These are phyloP conservation scores for Akanthomyces lecanii DNA, from an alignment of 2,329 filamentous ascomycete species.

Conservation along the genomic window DNA sequence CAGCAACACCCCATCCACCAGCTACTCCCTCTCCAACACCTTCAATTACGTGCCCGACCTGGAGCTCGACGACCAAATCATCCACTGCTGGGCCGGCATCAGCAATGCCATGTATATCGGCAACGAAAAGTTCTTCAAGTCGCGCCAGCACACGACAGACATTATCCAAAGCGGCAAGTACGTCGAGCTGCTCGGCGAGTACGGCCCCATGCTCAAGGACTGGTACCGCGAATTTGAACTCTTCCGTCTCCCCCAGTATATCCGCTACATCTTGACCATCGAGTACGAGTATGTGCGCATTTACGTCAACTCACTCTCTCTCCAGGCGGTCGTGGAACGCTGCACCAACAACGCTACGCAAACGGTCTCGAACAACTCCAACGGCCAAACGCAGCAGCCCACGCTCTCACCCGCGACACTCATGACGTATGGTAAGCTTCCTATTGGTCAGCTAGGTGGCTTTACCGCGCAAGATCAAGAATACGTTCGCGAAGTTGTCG, in stretches of 20 bases:
- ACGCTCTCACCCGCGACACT: conserved; percentile 60
- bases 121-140: conserved; percentile 84
- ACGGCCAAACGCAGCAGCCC: conserved; percentile 28
- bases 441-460: conserved; percentile 59
- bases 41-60: conserved; percentile 66
- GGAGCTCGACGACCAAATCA: conserved; percentile 64
- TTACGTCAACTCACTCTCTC: conserved; percentile 87
- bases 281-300: conserved; percentile 95
- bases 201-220: conserved; percentile 70
- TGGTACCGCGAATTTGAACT: conserved; percentile 82
- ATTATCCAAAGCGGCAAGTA: conserved; percentile 86
- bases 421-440: conserved; percentile 60
- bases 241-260: conserved; percentile 63
- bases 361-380: conserved; percentile 33
- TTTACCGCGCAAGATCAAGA: conserved; percentile 65
- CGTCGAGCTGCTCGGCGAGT: conserved; percentile 72
- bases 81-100: conserved; percentile 90
- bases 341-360: conserved; percentile 71
- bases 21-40: conserved; percentile 51
- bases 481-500: conserved; percentile 72
- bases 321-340: conserved; percentile 92
- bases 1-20: conserved; percentile 58
- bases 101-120: conserved; percentile 88
- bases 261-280: conserved; percentile 76
- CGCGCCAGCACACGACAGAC: conserved; percentile 79